Percentiles rank a stretch among this genome's conserved stretches.
phyloP scores from a whole-genome alignment of 345 rosid genomes.

The Citrus cavaleriei region DNA sequence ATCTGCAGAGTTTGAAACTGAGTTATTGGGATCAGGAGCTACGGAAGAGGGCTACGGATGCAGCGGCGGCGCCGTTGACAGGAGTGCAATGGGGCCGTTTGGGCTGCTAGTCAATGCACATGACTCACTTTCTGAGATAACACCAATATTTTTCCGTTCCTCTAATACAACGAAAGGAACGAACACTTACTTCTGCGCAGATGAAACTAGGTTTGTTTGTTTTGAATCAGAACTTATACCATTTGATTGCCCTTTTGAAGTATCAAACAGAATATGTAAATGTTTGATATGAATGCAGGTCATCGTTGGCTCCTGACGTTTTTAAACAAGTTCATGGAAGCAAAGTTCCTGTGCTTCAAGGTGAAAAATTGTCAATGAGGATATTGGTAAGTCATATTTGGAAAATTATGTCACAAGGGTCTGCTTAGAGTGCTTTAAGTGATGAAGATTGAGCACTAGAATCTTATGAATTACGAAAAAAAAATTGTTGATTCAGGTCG shows the following conservation, averaged over 20 bases:
- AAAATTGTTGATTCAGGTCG: conserved; percentile 43
- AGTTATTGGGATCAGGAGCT: conserved; percentile 26
- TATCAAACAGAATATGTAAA: neutral
- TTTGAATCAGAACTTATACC: neutral
- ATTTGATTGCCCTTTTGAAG: neutral
- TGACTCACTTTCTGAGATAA: conserved; percentile 62
- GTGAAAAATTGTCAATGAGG: conserved; percentile 65
- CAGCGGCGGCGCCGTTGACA: conserved; percentile 44
- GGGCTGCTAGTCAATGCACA: conserved; percentile 71
- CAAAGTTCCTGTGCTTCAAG: conserved; percentile 60
- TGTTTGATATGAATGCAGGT: conserved; percentile 36
- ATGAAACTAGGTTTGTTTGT: conserved; percentile 57
- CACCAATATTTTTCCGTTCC: conserved; percentile 69
- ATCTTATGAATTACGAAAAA: neutral
- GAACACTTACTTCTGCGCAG: conserved; percentile 62
- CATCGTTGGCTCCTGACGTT: conserved; percentile 64
- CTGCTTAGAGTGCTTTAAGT: neutral
- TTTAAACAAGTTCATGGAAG: conserved; percentile 58
- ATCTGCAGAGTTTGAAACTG: conserved; percentile 46
- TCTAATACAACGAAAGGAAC: conserved; percentile 30
- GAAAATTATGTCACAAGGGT: neutral
- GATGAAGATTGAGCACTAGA: neutral
- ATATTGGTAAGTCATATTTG: conserved; percentile 48
- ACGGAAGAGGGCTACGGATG: conserved; percentile 34
- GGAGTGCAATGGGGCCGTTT: conserved; percentile 74